Base-by-base conservation (phyloP, 73 alveolate genomes). In the Uronychia setigera region DNA sequence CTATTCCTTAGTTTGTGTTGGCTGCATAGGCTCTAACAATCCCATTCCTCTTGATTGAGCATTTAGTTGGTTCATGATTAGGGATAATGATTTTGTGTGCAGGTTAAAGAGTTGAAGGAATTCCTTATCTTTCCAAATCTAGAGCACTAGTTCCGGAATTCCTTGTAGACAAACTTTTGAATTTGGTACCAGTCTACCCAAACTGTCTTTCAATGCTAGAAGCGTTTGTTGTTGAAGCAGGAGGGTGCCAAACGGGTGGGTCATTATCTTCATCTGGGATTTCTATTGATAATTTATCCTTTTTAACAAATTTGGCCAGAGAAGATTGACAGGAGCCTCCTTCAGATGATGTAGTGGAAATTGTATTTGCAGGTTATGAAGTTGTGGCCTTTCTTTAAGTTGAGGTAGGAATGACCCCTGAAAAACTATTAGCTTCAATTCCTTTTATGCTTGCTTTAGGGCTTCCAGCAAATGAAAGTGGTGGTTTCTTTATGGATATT, bases 11-110 rank as follows among this genome's bases (percentile, higher is more conserved):
- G 80, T 98, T 96, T 58, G 99, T 98, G 84, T 97, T 97, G 33
- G 99, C 99, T 28, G 99, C 99, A 86, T 98, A 98, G 9, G 99
- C 99, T 80, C 92, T 92, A 5, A 98, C 98, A 11, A 93, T 92
- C 25, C 99, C 99, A 78, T 93, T 93, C 67, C 93, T 79, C 84
- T 93, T 93, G 35, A 88, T 82, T 29, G 98, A 93, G 81, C 97
- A 92, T 67, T 94, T 92, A 0, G 98, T 93, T 26, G 97, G 97
- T 78, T 94, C 95, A 74, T 90, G 91, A 58, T 90, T 90, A 0
- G 95, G 95, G 57, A 90, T 85, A 26, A 85, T 90, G 25, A 85
- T 90, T 35, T 88, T 76, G 31, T 74, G 84, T 1, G 92, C 95
- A 0, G 92, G 92, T 86, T 85, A 79, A 1, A 89, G 89, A 19